phyloP scores from a whole-genome alignment of 345 rosid genomes.

The Abelmoschus esculentus region DNA sequence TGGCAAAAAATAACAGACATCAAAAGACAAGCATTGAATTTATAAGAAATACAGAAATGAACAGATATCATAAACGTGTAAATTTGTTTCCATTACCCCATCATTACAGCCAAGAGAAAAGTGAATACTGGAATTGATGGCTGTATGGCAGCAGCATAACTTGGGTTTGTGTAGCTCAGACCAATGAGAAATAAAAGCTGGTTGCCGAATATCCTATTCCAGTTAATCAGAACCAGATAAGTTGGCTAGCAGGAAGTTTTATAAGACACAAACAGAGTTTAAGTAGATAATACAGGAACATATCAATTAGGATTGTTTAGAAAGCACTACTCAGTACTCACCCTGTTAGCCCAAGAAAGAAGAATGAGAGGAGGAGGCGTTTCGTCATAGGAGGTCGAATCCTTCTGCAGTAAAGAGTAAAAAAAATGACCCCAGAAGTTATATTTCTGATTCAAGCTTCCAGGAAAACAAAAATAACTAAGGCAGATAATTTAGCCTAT shows the following conservation, averaged over 20 bases:
- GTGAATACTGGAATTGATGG: conserved; percentile 98
- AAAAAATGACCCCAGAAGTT: conserved; percentile 15
- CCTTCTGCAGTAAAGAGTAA: conserved; percentile 45
- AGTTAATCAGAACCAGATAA: conserved; percentile 14
- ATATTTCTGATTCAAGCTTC: neutral
- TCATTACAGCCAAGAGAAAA: conserved; percentile 77
- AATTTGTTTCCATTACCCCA: conserved; percentile 63
- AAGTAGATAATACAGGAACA: conserved; percentile 10
- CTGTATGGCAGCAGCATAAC: conserved; percentile 96
- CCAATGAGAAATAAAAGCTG: conserved; percentile 93
- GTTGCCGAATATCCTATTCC: conserved; percentile 88
- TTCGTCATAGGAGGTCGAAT: conserved; percentile 68
- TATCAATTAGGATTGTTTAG: neutral
- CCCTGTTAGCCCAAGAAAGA: conserved; percentile 93
- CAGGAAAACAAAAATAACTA: neutral
- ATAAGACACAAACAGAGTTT: neutral
- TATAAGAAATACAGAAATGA: neutral
- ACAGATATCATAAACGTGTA: neutral
- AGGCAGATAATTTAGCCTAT: neutral
- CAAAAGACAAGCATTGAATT: conserved; percentile 14
- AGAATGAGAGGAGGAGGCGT: conserved; percentile 58
- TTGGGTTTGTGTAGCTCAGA: conserved; percentile 93
- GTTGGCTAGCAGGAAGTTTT: conserved; percentile 7
- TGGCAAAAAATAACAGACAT: conserved; percentile 14
- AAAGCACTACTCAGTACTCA: conserved; percentile 43